phyloP scores from a whole-genome alignment of 2,329 filamentous ascomycete genomes.

The Fusarium vanettenii region DNA sequence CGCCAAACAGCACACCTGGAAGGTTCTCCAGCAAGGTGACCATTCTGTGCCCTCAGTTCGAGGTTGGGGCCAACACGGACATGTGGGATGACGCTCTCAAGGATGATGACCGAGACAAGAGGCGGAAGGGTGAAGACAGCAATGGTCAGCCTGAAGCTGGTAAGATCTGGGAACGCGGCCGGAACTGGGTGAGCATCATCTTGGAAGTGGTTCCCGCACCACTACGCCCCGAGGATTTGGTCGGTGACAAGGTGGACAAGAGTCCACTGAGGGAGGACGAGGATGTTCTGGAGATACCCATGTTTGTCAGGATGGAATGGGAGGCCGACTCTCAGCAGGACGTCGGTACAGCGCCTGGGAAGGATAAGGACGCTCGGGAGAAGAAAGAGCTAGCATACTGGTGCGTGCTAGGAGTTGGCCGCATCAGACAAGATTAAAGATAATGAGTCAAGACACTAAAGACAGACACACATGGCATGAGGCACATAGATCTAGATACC shows the following conservation, averaged over 20 bases:
- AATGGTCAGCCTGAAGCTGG: slow-evolving; percentile 78
- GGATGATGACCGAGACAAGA: slow-evolving; percentile 56
- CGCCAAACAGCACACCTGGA: slow-evolving; percentile 82
- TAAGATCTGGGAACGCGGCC: slow-evolving; percentile 94
- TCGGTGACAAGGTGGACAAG: slow-evolving; percentile 55
- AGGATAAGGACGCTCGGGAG: slow-evolving; percentile 74
- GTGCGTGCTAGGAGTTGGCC: slow-evolving; percentile 90
- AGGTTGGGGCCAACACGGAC: slow-evolving; percentile 91
- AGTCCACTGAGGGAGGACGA: slow-evolving; percentile 68
- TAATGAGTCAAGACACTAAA: slow-evolving; percentile 18
- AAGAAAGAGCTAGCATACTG: slow-evolving; percentile 94
- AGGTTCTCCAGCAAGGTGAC: slow-evolving; percentile 84
- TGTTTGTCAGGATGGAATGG: slow-evolving; percentile 94
- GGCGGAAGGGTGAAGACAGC: slow-evolving; percentile 55
- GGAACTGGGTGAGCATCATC: slow-evolving; percentile 96
- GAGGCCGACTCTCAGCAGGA: slow-evolving; percentile 77
- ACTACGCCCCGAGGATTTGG: slow-evolving; percentile 53
- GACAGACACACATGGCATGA: slow-evolving; percentile 24
- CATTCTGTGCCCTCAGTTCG: slow-evolving; percentile 92
- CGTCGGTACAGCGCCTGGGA: slow-evolving; percentile 64
- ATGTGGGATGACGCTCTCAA: slow-evolving; percentile 89
- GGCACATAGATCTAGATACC: slow-evolving; percentile 55
- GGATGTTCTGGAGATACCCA: slow-evolving; percentile 85
- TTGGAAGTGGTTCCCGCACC: slow-evolving; percentile 84
- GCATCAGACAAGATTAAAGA: slow-evolving; percentile 68